Conservation (phyloP, 1,284 basidiomycete genomes). For the Marasmius fiardii region DNA sequence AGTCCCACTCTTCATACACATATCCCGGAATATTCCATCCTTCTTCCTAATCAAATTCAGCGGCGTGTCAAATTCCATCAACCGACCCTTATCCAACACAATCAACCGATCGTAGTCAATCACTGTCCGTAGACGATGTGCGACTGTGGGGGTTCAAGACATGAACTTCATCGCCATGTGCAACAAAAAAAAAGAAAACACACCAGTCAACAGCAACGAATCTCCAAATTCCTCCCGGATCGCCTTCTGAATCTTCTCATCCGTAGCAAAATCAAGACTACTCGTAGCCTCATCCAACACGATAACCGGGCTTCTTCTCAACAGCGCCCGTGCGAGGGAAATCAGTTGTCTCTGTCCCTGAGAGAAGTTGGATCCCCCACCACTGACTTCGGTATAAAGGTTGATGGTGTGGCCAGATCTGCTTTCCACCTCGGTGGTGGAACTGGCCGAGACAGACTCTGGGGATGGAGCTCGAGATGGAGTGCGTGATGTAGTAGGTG, state of each 20-base stretch:
- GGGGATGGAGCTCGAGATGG: conserved; percentile 45
- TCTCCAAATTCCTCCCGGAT: conserved; percentile 77
- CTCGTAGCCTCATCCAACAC: conserved; percentile 84
- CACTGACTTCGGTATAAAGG: conserved; percentile 71
- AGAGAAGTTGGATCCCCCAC: conserved; percentile 82
- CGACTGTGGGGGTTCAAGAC: conserved; percentile 34
- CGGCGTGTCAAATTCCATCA: conserved; percentile 85
- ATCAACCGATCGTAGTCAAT: conserved; percentile 81
- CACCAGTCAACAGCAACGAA: conserved; percentile 58
- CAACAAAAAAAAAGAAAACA: conserved; percentile 10
- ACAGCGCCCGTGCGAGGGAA: conserved; percentile 75
- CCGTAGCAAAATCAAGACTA: conserved; percentile 74
- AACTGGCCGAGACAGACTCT: conserved; percentile 32
- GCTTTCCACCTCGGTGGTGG: conserved; percentile 45
- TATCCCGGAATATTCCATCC: conserved; percentile 70
- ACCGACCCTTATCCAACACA: conserved; percentile 76
- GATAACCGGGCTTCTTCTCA: conserved; percentile 74
- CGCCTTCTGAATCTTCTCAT: conserved; percentile 75
- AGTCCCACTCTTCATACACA: conserved; percentile 83
- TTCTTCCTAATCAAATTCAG: conserved; percentile 71
- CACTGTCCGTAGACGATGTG: conserved; percentile 69
- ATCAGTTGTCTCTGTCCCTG: conserved; percentile 84
- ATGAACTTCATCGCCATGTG: neutral
- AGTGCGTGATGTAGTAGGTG: conserved; percentile 32
- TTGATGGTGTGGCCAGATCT: conserved; percentile 51